These are phyloP conservation scores for Calonectria leucothoes DNA, from an alignment of 2,329 filamentous ascomycete genomes.

Conservation along the genomic window DNA sequence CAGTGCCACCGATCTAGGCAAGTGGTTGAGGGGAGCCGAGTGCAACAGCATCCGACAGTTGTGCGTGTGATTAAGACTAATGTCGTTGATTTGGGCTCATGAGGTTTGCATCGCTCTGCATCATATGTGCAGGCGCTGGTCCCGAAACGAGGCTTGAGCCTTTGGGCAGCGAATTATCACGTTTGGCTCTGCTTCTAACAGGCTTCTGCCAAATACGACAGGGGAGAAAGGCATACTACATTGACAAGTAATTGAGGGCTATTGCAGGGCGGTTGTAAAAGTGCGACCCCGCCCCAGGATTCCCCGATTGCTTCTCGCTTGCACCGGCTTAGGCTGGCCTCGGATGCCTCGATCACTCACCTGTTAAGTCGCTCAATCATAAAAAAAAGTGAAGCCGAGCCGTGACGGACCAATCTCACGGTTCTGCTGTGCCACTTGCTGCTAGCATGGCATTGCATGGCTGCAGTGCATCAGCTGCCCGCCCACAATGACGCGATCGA, in stretches of 20 bases:
- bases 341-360: constrained; percentile 17
- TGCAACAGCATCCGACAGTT: not conserved
- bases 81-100: not conserved
- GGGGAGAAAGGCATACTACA: constrained; percentile 1
- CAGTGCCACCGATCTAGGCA: constrained; percentile 22
- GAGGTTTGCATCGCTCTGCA: not conserved
- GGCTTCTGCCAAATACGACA: not conserved
- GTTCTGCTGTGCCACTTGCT: constrained; percentile 38
- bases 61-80: not conserved
- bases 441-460: constrained; percentile 40
- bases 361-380: constrained; percentile 22
- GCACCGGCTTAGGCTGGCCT: constrained; percentile 9
- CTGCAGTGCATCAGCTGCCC: constrained; percentile 43
- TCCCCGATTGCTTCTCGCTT: constrained; percentile 6
- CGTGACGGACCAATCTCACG: constrained; percentile 36
- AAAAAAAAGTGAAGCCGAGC: constrained; percentile 21
- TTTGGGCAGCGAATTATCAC: not conserved
- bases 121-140: not conserved
- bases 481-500: constrained; percentile 41
- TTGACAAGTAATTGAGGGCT: constrained; percentile 4
- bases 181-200: not conserved
- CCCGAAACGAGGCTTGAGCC: not conserved
- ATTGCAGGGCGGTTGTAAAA: not conserved
- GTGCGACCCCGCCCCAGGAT: not conserved
- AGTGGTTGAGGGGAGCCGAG: constrained; percentile 12